Evolutionary conservation across 345 rosid genomes (phyloP).

Genomic region (Dovyalis caffra): DNA sequence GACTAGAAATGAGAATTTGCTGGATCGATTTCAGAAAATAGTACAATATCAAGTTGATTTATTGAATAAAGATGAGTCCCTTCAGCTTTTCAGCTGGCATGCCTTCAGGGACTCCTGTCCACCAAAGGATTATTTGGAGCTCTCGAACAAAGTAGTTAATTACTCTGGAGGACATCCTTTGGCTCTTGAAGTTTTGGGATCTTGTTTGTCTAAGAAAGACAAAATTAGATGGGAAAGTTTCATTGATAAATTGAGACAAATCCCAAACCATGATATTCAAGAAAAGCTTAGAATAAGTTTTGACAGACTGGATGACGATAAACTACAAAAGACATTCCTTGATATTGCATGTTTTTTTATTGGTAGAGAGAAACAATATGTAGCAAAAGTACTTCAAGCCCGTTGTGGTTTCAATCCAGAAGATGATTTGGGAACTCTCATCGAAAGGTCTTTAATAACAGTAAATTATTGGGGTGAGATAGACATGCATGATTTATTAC

Average conservation of each 20-base stretch:
- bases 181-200: slow-evolving; percentile 15
- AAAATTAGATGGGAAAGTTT: slow-evolving; percentile 1
- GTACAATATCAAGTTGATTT: not conserved
- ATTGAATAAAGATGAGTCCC: not conserved
- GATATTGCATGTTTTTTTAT: too few relatives aligned
- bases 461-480: too few relatives aligned
- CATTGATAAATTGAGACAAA: not conserved
- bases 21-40: too few relatives aligned
- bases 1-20: not conserved
- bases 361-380: too few relatives aligned
- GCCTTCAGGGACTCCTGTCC: slow-evolving; percentile 9
- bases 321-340: too few relatives aligned
- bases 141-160: not conserved
- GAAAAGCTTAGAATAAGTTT: too few relatives aligned
- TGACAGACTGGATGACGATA: not conserved
- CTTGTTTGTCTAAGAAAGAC: not conserved
- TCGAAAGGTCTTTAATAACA: too few relatives aligned
- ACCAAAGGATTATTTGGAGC: not conserved
- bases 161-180: slow-evolving; percentile 10
- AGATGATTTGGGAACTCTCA: too few relatives aligned
- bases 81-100: slow-evolving; percentile 12
- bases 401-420: too few relatives aligned
- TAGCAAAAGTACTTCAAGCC: too few relatives aligned
- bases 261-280: not conserved
- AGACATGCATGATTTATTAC: too few relatives aligned